Evolutionary conservation across 2,329 filamentous ascomycete species (phyloP).

Genomic region (Cercospora sp.): DNA sequence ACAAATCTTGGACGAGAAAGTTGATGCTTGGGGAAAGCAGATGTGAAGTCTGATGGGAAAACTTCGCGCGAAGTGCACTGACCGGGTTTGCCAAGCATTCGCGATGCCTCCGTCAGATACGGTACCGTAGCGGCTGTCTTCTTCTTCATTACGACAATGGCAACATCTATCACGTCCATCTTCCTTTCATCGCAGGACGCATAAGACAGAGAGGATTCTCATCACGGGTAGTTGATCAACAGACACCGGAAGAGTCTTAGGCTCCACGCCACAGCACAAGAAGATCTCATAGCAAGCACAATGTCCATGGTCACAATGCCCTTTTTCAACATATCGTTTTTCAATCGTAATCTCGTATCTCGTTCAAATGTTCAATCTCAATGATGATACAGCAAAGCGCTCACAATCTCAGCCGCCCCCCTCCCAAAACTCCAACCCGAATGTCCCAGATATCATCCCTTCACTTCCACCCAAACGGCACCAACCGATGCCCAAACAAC

Average conservation of each 20-base stretch:
- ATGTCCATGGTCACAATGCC: neutral
- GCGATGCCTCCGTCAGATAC: neutral
- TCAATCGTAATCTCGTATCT: neutral
- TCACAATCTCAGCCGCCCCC: neutral
- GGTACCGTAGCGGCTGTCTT: neutral
- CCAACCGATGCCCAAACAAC: constrained; percentile 25
- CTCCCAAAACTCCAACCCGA: neutral
- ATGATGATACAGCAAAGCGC: neutral
- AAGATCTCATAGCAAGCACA: neutral
- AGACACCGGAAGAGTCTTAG: neutral
- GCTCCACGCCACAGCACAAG: neutral
- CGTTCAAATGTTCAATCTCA: neutral
- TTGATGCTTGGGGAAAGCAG: neutral
- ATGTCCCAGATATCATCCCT: neutral
- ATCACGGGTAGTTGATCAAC: too few species aligned
- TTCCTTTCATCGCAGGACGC: neutral
- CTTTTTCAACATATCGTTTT: neutral
- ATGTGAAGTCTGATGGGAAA: neutral
- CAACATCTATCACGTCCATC: neutral
- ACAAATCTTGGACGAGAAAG: neutral
- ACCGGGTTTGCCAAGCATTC: neutral
- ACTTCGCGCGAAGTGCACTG: neutral
- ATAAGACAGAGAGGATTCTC: neutral
- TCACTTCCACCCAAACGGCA: constrained; percentile 6
- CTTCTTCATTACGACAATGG: neutral